These are phyloP conservation scores for Cordyceps pruinosa DNA, from an alignment of 2,329 filamentous ascomycete species.

Conservation along the genomic window DNA sequence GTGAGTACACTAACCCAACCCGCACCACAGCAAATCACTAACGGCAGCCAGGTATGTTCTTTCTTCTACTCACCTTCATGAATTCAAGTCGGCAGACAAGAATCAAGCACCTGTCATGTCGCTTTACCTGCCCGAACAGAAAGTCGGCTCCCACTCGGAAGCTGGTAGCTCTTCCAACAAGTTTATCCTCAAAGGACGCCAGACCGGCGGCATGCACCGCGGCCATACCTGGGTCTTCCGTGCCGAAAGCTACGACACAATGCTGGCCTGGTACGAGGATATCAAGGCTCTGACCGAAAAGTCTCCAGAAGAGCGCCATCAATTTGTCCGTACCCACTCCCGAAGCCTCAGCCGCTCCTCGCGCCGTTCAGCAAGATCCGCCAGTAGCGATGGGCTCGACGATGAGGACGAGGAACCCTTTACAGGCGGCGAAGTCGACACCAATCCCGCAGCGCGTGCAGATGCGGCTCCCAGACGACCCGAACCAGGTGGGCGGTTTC, in stretches of 20 bases:
- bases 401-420: slow-evolving; percentile 62
- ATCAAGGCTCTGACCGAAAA: slow-evolving; percentile 86
- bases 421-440: slow-evolving; percentile 38
- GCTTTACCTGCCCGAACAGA: slow-evolving; percentile 88
- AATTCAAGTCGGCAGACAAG: slow-evolving; percentile 98
- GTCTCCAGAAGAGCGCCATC: slow-evolving; percentile 78
- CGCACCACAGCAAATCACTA: neutral
- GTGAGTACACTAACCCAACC: slow-evolving; percentile 41
- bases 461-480: slow-evolving; percentile 57
- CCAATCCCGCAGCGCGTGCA: slow-evolving; percentile 42
- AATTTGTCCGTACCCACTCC: slow-evolving; percentile 77
- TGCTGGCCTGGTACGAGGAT: slow-evolving; percentile 95
- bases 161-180: slow-evolving; percentile 85
- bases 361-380: slow-evolving; percentile 54
- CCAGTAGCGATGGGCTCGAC: slow-evolving; percentile 72
- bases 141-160: slow-evolving; percentile 83
- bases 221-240: slow-evolving; percentile 68
- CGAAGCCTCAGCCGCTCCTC: slow-evolving; percentile 67
- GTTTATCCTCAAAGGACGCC: slow-evolving; percentile 93
- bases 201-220: slow-evolving; percentile 87
- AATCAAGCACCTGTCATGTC: slow-evolving; percentile 92
- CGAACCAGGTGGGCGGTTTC: slow-evolving; percentile 92
- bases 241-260: slow-evolving; percentile 75
- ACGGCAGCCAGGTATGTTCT: slow-evolving; percentile 69
- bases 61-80: slow-evolving; percentile 92